A percentile compares a stretch with the other conserved stretches of the same genome.
Conservation (phyloP, 768 basidiomycete genomes). For the Hirschioporus abietinus region DNA sequence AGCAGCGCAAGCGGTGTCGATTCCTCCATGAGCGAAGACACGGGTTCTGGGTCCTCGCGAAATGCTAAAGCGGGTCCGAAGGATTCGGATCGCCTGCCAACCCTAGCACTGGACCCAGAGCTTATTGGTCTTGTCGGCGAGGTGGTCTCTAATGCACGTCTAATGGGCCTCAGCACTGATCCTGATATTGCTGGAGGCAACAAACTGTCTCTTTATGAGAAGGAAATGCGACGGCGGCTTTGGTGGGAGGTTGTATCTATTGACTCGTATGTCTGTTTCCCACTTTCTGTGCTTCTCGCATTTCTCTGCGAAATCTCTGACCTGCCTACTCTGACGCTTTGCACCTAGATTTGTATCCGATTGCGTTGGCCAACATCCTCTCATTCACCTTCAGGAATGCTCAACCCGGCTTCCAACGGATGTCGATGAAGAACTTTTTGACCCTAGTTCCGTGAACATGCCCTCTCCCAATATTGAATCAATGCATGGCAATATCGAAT, state of each 20-base stretch:
- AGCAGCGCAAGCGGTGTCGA: not conserved
- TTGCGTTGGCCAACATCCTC: not conserved
- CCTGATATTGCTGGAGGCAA: not conserved
- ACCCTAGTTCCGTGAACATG: not conserved
- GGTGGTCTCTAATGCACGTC: not conserved
- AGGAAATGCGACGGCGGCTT: not conserved
- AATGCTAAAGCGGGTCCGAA: not conserved
- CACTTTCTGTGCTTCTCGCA: not conserved
- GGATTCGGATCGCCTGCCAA: not conserved
- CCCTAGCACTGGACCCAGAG: not conserved
- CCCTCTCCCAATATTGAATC: not conserved
- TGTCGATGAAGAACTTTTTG: not conserved
- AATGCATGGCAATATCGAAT: not conserved
- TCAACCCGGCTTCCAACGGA: not conserved
- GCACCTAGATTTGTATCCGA: constrained; percentile 1
- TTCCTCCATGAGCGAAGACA: constrained; percentile 1
- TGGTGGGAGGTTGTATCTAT: not conserved
- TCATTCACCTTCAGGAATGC: not conserved
- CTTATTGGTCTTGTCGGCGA: constrained; percentile 1
- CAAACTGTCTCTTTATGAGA: not conserved
- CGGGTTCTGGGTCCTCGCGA: not conserved
- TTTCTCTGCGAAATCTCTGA: not conserved
- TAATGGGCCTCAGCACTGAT: constrained; percentile 2
- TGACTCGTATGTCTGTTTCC: not conserved
- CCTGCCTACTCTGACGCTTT: not conserved